Percentiles rank a stretch among this genome's conserved stretches.
Conservation (phyloP, 371 early-diverging fungal genomes). For the Phascolomyces articulosus region DNA sequence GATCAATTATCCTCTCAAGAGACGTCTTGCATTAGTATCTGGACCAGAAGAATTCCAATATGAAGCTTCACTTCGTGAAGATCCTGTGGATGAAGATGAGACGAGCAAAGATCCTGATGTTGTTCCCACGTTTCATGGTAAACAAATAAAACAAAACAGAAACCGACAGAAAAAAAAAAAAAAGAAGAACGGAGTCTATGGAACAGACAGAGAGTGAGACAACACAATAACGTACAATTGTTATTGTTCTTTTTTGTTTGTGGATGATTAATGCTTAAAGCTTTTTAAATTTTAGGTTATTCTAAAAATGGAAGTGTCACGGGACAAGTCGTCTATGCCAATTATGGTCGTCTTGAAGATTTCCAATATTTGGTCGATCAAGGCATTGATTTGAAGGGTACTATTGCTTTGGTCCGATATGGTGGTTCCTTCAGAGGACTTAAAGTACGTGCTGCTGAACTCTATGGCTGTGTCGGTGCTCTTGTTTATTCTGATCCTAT, state of each 20-base stretch:
- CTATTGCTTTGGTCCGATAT: slow-evolving; percentile 65
- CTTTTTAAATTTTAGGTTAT: slow-evolving; percentile 40
- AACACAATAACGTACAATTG: too few relatives aligned
- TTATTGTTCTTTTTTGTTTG: too few relatives aligned
- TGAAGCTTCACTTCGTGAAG: slow-evolving; percentile 60
- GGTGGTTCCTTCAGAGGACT: slow-evolving; percentile 62
- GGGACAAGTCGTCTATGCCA: slow-evolving; percentile 67
- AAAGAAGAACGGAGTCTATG: neutral
- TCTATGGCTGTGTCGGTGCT: slow-evolving; percentile 59
- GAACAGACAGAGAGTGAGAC: too few relatives aligned
- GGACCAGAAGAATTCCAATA: slow-evolving; percentile 47
- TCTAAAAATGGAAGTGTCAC: slow-evolving; percentile 66
- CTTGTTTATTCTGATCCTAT: slow-evolving; percentile 44
- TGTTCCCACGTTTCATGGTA: slow-evolving; percentile 68
- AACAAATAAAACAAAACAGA: neutral
- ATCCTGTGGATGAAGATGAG: slow-evolving; percentile 56
- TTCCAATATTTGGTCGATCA: slow-evolving; percentile 49
- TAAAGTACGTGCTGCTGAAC: slow-evolving; percentile 66
- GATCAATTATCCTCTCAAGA: slow-evolving; percentile 59
- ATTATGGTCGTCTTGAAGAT: slow-evolving; percentile 66
- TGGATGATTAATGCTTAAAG: too few relatives aligned
- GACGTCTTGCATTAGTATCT: slow-evolving; percentile 56
- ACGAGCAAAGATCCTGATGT: slow-evolving; percentile 54
- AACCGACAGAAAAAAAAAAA: neutral
- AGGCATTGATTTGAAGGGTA: slow-evolving; percentile 52